These are phyloP conservation scores for Leishmania braziliensis DNA, from an alignment of 208 protist genomes.

Conservation along the genomic window DNA sequence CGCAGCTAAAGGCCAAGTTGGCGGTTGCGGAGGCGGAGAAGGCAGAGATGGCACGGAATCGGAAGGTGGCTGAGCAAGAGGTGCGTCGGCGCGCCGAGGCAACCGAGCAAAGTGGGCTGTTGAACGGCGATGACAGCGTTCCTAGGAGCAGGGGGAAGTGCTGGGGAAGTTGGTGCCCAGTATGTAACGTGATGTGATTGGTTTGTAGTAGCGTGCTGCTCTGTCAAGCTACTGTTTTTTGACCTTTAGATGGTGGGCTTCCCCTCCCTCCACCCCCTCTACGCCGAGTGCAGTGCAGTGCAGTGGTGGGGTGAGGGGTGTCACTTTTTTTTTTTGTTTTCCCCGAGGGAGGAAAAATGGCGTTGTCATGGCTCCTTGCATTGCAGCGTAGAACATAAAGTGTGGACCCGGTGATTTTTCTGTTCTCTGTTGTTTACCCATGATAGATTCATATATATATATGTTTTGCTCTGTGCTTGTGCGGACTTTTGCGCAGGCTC, in stretches of 20 bases:
- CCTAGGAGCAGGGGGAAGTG: background rate
- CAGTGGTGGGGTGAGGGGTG: background rate
- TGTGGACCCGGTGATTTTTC: background rate
- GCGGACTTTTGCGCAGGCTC: background rate
- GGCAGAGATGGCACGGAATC: background rate
- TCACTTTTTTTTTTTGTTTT: constrained; percentile 17
- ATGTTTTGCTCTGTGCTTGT: background rate
- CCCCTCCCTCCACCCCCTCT: no score
- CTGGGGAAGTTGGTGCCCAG: background rate
- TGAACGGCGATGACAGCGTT: background rate
- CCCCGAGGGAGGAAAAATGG: background rate
- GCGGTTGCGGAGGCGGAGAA: background rate
- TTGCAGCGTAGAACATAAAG: background rate
- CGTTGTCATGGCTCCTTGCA: background rate
- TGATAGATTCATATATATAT: background rate
- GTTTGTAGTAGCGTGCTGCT: background rate
- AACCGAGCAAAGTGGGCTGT: constrained; percentile 20
- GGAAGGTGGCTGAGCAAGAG: constrained; percentile 12
- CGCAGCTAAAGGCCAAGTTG: background rate
- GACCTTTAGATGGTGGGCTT: background rate
- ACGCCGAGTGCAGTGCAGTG: no score
- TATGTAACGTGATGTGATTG: constrained; percentile 18
- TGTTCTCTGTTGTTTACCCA: background rate
- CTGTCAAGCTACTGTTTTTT: background rate
- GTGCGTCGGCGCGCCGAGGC: constrained; percentile 10